phyloP scores from a whole-genome alignment of 208 protist genomes.

The Tritrichomonas musculus region DNA sequence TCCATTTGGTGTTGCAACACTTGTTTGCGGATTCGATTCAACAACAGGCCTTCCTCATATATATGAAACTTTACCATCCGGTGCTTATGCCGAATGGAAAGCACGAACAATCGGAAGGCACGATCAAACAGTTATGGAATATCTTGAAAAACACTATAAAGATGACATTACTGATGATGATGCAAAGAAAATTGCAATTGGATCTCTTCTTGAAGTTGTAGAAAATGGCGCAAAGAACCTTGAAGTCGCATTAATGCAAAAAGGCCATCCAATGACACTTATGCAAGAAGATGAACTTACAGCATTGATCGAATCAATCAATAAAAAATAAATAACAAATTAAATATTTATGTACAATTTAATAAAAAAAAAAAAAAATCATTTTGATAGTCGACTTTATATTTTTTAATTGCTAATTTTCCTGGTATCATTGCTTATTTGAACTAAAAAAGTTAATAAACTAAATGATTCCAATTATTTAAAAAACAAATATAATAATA shows the following conservation, averaged over 20 bases:
- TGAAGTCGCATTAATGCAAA: conserved; percentile 57
- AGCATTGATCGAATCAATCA: background rate
- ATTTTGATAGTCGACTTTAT: too few species aligned
- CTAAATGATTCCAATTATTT: too few species aligned
- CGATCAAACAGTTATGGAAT: conserved; percentile 92
- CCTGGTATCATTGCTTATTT: too few species aligned
- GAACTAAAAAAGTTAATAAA: too few species aligned
- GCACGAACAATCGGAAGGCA: conserved; percentile 73
- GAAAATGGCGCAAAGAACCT: conserved; percentile 73
- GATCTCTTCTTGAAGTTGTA: conserved; percentile 87
- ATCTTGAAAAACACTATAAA: conserved; percentile 94
- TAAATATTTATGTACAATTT: too few species aligned
- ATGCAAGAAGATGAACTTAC: conserved; percentile 54
- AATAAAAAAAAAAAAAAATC: too few species aligned
- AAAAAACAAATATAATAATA: too few species aligned
- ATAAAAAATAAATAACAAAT: background rate
- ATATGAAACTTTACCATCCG: conserved; percentile 81
- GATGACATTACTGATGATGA: conserved; percentile 61
- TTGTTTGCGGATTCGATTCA: conserved; percentile 94
- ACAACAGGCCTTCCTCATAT: conserved; percentile 74
- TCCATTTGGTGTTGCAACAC: conserved; percentile 95
- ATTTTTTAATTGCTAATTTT: too few species aligned
- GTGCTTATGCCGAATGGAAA: conserved; percentile 72
- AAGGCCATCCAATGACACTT: conserved; percentile 39
- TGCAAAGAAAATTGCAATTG: conserved; percentile 89